Evolutionary conservation across 1,284 basidiomycete genomes (phyloP), one percentile per base, ranked within the genome.

Genomic region (Malassezia yamatoensis): DNA sequence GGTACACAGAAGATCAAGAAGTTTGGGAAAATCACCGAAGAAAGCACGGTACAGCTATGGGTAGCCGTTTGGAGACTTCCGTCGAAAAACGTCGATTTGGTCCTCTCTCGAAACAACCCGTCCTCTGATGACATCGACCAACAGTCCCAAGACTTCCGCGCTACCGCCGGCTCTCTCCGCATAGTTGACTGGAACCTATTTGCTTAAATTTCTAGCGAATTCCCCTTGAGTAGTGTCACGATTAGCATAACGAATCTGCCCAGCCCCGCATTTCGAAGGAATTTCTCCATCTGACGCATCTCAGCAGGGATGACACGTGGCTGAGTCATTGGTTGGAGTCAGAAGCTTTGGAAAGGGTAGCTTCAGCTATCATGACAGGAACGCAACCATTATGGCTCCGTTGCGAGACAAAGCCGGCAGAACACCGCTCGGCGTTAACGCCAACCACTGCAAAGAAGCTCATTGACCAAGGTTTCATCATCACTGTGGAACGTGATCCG

Each of bases 381-480:
- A 36, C 36, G 49, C 71, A 74, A 56, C 64, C 66, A 4, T 58
- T 74, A 52, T 74, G 68, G 61, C 65, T 75, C 48, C 64, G 70
- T 12, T 72, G 68, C 51, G 70, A 72, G 60, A 68, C 70, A 53
- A 73, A 72, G 62, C 64, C 63, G 34, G 55, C 60, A 66, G 94
- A 98, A 78, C 85, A 85, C 62, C 87, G 93, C 57, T 85, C 90
- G 38, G 93, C 93, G 13, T 80, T 99, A 65, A 94, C 91, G 13
- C 93, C 93, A 2, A 85, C 87, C 20, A 94, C 90, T 1, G 85
- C 90, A 65, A 90, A 88, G 78, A 82, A 81, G 64, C 83, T 99
- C 61, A 85, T 98, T 76, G 86, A 90, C 70, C 84, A 84, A 44
- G 90, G 90, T 49, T 96, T 96, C 78, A 82, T 87, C 52, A 85